phyloP scores from a whole-genome alignment of 73 alveolate genomes.

The Paraurostyla sp. region DNA sequence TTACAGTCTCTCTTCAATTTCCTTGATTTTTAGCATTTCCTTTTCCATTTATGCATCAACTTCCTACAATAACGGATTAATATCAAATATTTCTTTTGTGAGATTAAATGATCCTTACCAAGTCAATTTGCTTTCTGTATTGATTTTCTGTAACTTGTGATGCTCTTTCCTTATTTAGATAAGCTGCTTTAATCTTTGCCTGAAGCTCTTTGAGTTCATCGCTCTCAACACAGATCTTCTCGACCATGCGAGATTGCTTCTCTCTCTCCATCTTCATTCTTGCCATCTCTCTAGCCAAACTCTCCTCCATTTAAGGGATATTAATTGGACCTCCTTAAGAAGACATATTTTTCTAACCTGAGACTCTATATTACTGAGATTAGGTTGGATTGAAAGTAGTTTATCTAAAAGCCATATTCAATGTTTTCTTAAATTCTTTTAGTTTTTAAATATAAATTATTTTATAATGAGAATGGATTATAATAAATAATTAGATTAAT shows the following conservation, averaged over 20 bases:
- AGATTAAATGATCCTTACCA: constrained; percentile 17
- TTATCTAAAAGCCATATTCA: constrained; percentile 61
- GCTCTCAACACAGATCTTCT: constrained; percentile 76
- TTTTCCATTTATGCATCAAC: constrained; percentile 78
- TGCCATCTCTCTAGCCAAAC: constrained; percentile 78
- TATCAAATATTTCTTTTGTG: too few species aligned
- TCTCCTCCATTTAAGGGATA: constrained; percentile 72
- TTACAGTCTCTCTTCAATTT: constrained; percentile 48
- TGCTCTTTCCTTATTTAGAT: constrained; percentile 77
- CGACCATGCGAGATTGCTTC: constrained; percentile 65
- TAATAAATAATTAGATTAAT: too few species aligned
- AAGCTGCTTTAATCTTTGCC: constrained; percentile 75
- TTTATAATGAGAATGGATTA: not conserved
- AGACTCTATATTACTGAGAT: constrained; percentile 26
- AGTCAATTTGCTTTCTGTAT: constrained; percentile 64
- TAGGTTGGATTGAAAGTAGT: constrained; percentile 54
- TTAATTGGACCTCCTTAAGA: not conserved
- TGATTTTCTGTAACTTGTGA: constrained; percentile 78
- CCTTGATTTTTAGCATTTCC: constrained; percentile 75
- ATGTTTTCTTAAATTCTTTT: constrained; percentile 14
- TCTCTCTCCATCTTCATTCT: constrained; percentile 70
- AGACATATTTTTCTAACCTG: not conserved
- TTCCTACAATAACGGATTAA: constrained; percentile 28
- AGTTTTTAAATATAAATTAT: not conserved
- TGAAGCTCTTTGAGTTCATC: constrained; percentile 76